phyloP scores from a whole-genome alignment of 805 yeast species.

The Saccharomycopsis sp. region DNA sequence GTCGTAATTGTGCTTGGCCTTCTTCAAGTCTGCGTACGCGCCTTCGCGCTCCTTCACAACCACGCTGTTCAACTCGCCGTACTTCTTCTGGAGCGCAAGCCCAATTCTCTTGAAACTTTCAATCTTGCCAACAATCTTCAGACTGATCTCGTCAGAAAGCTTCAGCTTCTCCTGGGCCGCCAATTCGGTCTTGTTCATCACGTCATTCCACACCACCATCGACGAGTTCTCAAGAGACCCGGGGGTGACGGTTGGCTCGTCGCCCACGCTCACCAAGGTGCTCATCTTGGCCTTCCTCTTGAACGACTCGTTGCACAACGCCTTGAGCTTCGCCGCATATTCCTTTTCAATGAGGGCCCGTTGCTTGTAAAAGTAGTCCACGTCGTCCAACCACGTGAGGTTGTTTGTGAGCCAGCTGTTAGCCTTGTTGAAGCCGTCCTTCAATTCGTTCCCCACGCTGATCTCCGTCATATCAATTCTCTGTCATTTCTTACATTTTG shows the following conservation, averaged over 20 bases:
- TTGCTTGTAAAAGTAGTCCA: constrained; percentile 77
- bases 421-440: constrained; percentile 48
- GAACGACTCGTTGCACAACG: constrained; percentile 58
- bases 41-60: constrained; percentile 39
- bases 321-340: constrained; percentile 58
- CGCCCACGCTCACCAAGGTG: constrained; percentile 77
- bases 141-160: constrained; percentile 50
- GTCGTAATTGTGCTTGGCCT: constrained; percentile 73
- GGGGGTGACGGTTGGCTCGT: constrained; percentile 82
- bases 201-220: constrained; percentile 83
- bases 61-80: constrained; percentile 52
- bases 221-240: constrained; percentile 89
- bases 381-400: constrained; percentile 63
- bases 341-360: constrained; percentile 77
- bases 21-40: constrained; percentile 47
- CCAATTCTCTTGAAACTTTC: constrained; percentile 43
- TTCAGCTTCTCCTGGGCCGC: constrained; percentile 58
- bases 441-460: too few relatives aligned
- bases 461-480: background rate
- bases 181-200: constrained; percentile 73
- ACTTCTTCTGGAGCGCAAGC: constrained; percentile 44
- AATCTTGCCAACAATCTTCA: constrained; percentile 55
- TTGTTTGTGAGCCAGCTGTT: constrained; percentile 73
- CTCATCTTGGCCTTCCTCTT: constrained; percentile 65
- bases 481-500: too few relatives aligned